Evolutionary conservation across 1,139 yeast species (phyloP), one percentile per base, ranked within the genome.

Genomic region (Diutina scorzettiae): DNA sequence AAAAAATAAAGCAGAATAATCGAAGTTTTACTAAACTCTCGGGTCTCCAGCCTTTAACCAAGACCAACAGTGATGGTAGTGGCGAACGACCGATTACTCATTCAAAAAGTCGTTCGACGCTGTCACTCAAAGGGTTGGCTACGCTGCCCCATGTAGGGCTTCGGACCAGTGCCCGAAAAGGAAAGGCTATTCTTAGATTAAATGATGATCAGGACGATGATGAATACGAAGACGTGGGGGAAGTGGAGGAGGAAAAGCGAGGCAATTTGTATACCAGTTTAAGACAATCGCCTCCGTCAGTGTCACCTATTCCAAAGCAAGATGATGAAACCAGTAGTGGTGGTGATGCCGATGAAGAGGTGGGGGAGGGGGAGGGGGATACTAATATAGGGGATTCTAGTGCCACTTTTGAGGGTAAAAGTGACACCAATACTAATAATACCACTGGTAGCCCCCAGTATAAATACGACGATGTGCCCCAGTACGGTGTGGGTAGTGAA

Each of bases 111-210:
- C 27, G 39, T 4, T 17, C 14, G 29, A 34, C 39, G n/a, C 39
- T 34, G 39, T 34, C 39, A 23, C 24, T 34, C n/a, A 23, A 23
- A n/a, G 39, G 19, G 18, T 5, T 23, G 12, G 39, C 16, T 8
- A 28, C 23, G 39, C 28, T 28, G 19, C 39, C 39, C 9, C 27
- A 23, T 9, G n/a, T 41, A 16, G 72, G 73, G 1, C 53, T 69
- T 44, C 67, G 64, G 46, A 53, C 69, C 2, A 66, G 71, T 46
- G 55, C 63, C 1, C 57, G 58, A 39, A 66, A 64, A 44, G 73
- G 67, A 1, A 59, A 57, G 43, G 74, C 72, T 14, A 67, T 69
- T 5, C 51, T 69, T 45, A 53, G 54, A 39, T 56, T 69, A 43
- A 67, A 56, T 31, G 60, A 55, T 23, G 59, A 55, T 30, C 32